These are phyloP conservation scores for Ogataea paradorogensis DNA, from an alignment of 805 yeast genomes.

Conservation along the genomic window DNA sequence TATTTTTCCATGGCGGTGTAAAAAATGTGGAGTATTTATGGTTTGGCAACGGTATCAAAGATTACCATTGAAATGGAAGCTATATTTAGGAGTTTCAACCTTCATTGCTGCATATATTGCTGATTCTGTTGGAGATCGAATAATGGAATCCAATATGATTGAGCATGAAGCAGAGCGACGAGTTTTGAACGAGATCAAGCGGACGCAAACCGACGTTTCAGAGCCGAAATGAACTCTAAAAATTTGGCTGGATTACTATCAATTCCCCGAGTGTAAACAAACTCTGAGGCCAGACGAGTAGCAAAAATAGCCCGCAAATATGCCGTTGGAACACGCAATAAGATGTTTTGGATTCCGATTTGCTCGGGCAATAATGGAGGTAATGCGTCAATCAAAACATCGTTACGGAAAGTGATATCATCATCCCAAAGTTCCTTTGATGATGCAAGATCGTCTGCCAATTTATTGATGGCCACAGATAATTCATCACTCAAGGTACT, in stretches of 20 bases:
- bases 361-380: slow-evolving; percentile 68
- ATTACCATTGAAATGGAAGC: slow-evolving; percentile 29
- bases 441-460: slow-evolving; percentile 80
- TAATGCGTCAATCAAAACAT: slow-evolving; percentile 70
- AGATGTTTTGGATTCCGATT: slow-evolving; percentile 63
- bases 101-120: slow-evolving; percentile 32
- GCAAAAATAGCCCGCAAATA: slow-evolving; percentile 88
- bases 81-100: slow-evolving; percentile 33
- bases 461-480: slow-evolving; percentile 77
- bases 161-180: slow-evolving; percentile 33
- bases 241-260: slow-evolving; percentile 78
- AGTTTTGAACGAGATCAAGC: slow-evolving; percentile 27
- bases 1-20: slow-evolving; percentile 4
- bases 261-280: slow-evolving; percentile 78
- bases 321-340: slow-evolving; percentile 79
- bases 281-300: slow-evolving; percentile 77
- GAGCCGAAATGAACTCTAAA: slow-evolving; percentile 61
- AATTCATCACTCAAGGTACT: slow-evolving; percentile 77
- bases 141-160: slow-evolving; percentile 31
- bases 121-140: slow-evolving; percentile 27
- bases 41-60: slow-evolving; percentile 19
- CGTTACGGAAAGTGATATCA: slow-evolving; percentile 72
- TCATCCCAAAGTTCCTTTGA: slow-evolving; percentile 82
- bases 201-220: slow-evolving; percentile 41
- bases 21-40: slow-evolving; percentile 8